Conservation (phyloP, 306 rosid species). For the Casuarina cunninghamiana region DNA sequence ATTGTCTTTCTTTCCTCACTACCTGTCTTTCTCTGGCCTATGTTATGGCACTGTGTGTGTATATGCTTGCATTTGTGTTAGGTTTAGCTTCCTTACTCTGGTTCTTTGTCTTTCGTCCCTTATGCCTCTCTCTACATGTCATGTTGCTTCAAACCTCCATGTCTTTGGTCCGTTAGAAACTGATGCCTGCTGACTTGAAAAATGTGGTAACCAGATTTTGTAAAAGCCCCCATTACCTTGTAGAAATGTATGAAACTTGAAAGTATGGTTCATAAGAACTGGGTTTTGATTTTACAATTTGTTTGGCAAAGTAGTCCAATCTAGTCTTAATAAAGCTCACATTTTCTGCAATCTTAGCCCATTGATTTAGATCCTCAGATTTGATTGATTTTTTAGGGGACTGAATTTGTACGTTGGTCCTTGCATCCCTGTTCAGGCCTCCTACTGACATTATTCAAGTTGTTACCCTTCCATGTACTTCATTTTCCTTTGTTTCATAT, state of each 20-base stretch:
- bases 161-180: background rate
- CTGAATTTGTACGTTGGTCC: background rate
- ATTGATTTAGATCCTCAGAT: slow-evolving; percentile 1
- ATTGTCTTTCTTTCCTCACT: too few relatives aligned
- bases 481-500: too few relatives aligned
- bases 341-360: background rate
- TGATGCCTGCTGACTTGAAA: background rate
- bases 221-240: background rate
- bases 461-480: background rate
- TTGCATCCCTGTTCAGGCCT: background rate
- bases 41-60: too few relatives aligned
- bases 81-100: background rate
- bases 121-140: background rate
- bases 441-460: background rate
- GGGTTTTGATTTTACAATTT: background rate
- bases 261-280: background rate
- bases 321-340: background rate
- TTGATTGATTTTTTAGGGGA: background rate
- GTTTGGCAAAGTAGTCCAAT: background rate
- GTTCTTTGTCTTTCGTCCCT: background rate
- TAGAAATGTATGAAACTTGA: background rate
- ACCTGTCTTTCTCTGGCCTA: too few relatives aligned
- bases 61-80: too few relatives aligned
- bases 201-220: background rate
- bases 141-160: background rate